Base-by-base conservation (phyloP, 2,329 filamentous ascomycete species). In the Colletotrichum tropicale region DNA sequence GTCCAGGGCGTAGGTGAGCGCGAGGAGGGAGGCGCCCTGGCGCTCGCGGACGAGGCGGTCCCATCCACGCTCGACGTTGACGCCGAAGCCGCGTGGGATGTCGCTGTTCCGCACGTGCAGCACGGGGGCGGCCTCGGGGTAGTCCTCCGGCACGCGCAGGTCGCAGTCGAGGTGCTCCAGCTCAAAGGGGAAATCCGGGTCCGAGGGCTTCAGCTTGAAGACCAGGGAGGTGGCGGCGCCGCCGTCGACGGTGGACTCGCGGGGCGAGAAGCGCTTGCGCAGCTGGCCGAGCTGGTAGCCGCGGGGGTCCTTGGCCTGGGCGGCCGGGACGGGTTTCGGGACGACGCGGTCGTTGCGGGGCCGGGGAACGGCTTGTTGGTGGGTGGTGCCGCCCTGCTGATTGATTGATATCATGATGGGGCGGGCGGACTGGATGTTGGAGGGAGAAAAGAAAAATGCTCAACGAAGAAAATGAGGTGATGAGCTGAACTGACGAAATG, bases 131-230 rank as follows among this genome's bases (percentile, higher is more conserved):
- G 85, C 83, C 52, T 85, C 84, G 21, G 94, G 94, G 83, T 94
- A 96, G 21, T 84, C 84, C 12, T 81, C 82, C 3, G 95, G 94
- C 24, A 97, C 88, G 66, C 87, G 88, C 48, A 97, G 85, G 58
- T 91, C 87, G 81, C 94, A 96, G 55, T 94, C 88, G 36, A 97
- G 86, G 52, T 89, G 87, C 30, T 92, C 89, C 81, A 96, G 87
- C 76, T 96, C 94, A 83, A 95, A 96, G 1, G 95, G 94, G 80
- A 97, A 96, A 81, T 97, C 95, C 0, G 95, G 95, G 81, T 97
- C 95, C 8, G 94, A 95, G 7, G 95, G 95, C 15, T 85, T 85
- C 76, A 97, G 85, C 67, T 88, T 91, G 83, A 96, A 94, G 12
- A 87, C 84, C 52, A 96, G 84, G 18, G 90, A 88, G 0, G 90